Evolutionary conservation across 1,284 basidiomycete species (phyloP), one percentile per base, ranked within the genome.

Genomic region (Inonotus obliquus): DNA sequence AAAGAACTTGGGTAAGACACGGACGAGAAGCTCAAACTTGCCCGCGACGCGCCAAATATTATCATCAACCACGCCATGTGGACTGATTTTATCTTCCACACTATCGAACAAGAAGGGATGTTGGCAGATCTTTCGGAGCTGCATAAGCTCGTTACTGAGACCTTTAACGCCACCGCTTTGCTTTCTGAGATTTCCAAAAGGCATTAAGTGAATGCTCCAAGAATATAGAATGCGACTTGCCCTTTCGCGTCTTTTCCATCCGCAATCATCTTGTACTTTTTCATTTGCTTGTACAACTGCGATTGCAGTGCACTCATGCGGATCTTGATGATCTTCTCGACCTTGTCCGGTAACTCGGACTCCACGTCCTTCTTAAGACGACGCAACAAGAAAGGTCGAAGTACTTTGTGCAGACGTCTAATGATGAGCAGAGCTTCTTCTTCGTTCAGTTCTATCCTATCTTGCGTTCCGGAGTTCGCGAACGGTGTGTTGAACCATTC

Each of bases 401-500:
- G 83, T 69, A 99, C 96, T 79, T 99, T 99, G 74, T 99, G 97
- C 71, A 99, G 77, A 74, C 97, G 96, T 67, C 96, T 90, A 74
- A 99, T 97, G 71, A 99, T 95, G 60, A 99, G 89, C 57, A 99
- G 81, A 2, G 94, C 92, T 80, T 99, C 97, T 91, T 99, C 97
- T 91, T 99, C 97, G 77, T 97, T 98, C 79, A 99, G 77, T 81
- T 98, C 95, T 74, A 99, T 98, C 83, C 96, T 97, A 76, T 99
- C 96, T 21, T 90, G 89, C 0, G 91, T 89, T 38, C 97, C 96
- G 17, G 96, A 95, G 76, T 96, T 98, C 65, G 97, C 96, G 69
- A 99, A 99, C 0, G 97, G 97, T 1, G 96, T 98, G 77, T 99
- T 99, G 83, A 99, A 99, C 97, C 97, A 99, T 73, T 99, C 97